Percentiles rank a stretch among this genome's conserved stretches.
Conservation (phyloP, 2,329 filamentous ascomycete genomes). For the Diplodia seriata region DNA sequence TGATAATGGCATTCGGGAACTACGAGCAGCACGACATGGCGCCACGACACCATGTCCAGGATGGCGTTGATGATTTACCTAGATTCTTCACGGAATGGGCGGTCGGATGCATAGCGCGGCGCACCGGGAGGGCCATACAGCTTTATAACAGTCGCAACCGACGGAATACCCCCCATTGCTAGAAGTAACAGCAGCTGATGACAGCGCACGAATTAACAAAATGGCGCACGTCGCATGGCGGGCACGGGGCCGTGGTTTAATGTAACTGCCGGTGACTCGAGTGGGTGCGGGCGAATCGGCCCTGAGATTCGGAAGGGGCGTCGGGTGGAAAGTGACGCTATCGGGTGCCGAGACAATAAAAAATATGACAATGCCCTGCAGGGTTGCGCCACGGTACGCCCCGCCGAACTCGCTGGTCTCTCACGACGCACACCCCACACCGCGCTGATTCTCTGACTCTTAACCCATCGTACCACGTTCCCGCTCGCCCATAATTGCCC, state of each 20-base stretch:
- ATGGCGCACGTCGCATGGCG: slow-evolving; percentile 12
- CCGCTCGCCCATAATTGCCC: slow-evolving; percentile 3
- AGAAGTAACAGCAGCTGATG: slow-evolving; percentile 10
- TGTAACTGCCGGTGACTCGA: background rate
- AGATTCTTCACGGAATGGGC: slow-evolving; percentile 11
- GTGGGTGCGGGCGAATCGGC: slow-evolving; percentile 1
- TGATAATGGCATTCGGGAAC: background rate
- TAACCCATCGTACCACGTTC: slow-evolving; percentile 21
- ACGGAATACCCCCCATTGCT: slow-evolving; percentile 13
- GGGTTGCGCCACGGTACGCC: slow-evolving; percentile 26
- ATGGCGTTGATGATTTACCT: slow-evolving; percentile 13
- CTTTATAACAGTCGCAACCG: slow-evolving; percentile 4
- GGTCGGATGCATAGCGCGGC: slow-evolving; percentile 31
- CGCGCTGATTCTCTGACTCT: slow-evolving; percentile 26
- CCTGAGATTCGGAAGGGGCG: slow-evolving; percentile 15
- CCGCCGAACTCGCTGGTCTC: slow-evolving; percentile 31
- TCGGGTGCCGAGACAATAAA: slow-evolving; percentile 15
- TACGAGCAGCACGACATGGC: slow-evolving; percentile 1
- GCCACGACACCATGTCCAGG: slow-evolving; percentile 2
- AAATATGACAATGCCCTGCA: slow-evolving; percentile 25
- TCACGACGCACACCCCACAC: slow-evolving; percentile 26
- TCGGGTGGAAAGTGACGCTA: slow-evolving; percentile 22
- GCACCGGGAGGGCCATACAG: slow-evolving; percentile 18
- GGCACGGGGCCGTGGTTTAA: background rate
- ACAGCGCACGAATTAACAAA: slow-evolving; percentile 7